phyloP scores from a whole-genome alignment of 2,329 filamentous ascomycete species.

The Ceratocystis cacaofunesta region DNA sequence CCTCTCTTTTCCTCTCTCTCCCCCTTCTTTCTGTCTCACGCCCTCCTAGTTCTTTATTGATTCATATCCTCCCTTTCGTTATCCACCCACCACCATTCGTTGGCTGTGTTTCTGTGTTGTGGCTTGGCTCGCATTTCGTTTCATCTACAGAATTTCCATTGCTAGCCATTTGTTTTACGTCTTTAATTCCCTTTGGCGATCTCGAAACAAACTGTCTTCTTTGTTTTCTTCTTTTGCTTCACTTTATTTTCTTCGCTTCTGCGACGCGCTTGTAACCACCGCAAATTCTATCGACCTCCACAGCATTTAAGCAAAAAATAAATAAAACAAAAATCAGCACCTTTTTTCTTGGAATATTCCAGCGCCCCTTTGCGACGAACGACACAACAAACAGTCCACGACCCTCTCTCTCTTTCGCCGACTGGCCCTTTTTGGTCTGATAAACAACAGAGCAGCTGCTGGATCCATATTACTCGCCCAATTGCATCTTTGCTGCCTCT shows the following conservation, averaged over 20 bases:
- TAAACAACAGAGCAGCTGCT: neutral
- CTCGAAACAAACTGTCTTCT: conserved; percentile 8
- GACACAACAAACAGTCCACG: neutral
- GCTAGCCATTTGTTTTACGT: neutral
- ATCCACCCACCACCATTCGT: neutral
- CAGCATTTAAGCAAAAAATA: neutral
- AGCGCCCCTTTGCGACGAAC: neutral
- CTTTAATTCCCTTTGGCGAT: conserved; percentile 3
- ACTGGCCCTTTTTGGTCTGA: neutral
- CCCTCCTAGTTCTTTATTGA: neutral
- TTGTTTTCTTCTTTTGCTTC: conserved; percentile 1
- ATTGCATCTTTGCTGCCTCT: neutral
- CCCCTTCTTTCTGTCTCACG: neutral
- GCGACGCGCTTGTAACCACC: conserved; percentile 9
- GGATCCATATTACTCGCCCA: neutral
- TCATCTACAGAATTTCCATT: conserved; percentile 9
- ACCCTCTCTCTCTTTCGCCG: neutral
- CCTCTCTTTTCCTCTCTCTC: neutral
- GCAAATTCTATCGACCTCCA: neutral
- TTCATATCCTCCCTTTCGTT: neutral
- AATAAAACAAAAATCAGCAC: neutral
- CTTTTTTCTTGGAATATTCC: neutral
- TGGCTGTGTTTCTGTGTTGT: neutral
- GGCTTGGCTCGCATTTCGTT: conserved; percentile 5
- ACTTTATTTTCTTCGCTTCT: conserved; percentile 12